Base-by-base conservation (phyloP, 179 eudicot genomes). In the Monotropa hypopitys region DNA sequence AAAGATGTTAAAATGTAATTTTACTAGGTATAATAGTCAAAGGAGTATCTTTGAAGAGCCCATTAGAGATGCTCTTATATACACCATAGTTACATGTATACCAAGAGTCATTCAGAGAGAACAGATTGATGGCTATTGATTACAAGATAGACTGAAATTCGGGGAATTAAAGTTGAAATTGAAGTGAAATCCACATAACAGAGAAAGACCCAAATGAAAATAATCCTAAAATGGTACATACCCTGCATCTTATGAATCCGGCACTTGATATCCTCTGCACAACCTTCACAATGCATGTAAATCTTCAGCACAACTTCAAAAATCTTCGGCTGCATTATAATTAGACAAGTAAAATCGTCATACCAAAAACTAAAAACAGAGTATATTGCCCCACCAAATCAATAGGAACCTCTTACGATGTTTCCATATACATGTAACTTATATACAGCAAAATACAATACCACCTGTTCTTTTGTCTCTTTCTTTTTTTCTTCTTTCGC, bases 211-310 rank as follows among this genome's bases (percentile, higher is more conserved):
- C 26, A 6, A 42, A 21, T 43, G 28, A 11, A 69, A 42, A 21
- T 10, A 42, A 40, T 20, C 30, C 5, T 38, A 13, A 26, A 47
- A 23, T 16, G 56, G 23, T 10, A 65, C 12, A n/a, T 85, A 91
- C 93, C 96, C 49, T 86, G 26, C 88, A 91, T 87, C 40, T 88
- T 85, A 40, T 78, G 85, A 54, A 91, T 83, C 59, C 84, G 65
- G 32, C 63, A 63, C 81, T 86, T 84, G 68, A 88, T 81, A 9
- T 78, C 86, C 43, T 77, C 76, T 2, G 84, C 90, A 72, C 96
- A 91, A 38, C 89, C 88, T 70, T 87, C 87, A 67, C 96, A 91
- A 61, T 89, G 96, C 84, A 89, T 73, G 75, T 80, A 76, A 3
- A 91, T 59, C 71, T 81, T 87, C 71, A 91, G 77, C 46, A 80